A percentile compares a stretch with the other conserved stretches of the same genome.
Conservation (phyloP, 768 basidiomycete genomes). For the Agaricus sinodeliciosus region DNA sequence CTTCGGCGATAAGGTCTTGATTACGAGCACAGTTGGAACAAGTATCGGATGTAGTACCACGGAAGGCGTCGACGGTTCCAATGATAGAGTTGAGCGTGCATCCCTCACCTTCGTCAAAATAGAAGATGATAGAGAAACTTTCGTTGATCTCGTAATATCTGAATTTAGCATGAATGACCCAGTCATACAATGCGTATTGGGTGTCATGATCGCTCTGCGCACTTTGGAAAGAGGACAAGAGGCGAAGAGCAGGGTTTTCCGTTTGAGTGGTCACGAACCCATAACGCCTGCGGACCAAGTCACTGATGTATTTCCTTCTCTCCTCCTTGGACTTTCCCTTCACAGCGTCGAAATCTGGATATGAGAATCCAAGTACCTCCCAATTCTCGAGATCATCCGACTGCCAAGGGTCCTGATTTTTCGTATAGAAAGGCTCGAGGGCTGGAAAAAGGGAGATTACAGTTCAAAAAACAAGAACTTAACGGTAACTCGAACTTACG, state of each 20-base stretch:
- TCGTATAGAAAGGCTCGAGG: slow-evolving; percentile 37
- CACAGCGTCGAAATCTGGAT: slow-evolving; percentile 37
- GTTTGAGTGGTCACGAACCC: slow-evolving; percentile 6
- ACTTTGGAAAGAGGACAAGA: slow-evolving; percentile 5
- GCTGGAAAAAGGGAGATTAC: slow-evolving; percentile 15
- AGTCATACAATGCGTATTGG: slow-evolving; percentile 23
- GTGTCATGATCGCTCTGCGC: neutral
- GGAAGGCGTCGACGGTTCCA: slow-evolving; percentile 15
- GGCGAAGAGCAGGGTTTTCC: slow-evolving; percentile 1
- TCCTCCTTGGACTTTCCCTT: slow-evolving; percentile 15
- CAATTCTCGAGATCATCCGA: neutral
- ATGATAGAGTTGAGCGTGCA: slow-evolving; percentile 17
- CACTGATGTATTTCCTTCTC: slow-evolving; percentile 21
- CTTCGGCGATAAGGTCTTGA: slow-evolving; percentile 23
- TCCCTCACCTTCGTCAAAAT: slow-evolving; percentile 36
- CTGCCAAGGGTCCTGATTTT: slow-evolving; percentile 17
- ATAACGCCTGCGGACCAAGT: slow-evolving; percentile 24
- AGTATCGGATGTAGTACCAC: slow-evolving; percentile 26
- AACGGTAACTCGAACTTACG: slow-evolving; percentile 14
- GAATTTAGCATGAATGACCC: slow-evolving; percentile 34
- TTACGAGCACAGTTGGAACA: slow-evolving; percentile 36
- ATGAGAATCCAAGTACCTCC: slow-evolving; percentile 29
- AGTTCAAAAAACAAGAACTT: neutral
- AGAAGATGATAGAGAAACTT: slow-evolving; percentile 39
- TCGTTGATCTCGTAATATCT: slow-evolving; percentile 37